Conservation (phyloP, 1,284 basidiomycete species). For the Leccinum variabile region DNA sequence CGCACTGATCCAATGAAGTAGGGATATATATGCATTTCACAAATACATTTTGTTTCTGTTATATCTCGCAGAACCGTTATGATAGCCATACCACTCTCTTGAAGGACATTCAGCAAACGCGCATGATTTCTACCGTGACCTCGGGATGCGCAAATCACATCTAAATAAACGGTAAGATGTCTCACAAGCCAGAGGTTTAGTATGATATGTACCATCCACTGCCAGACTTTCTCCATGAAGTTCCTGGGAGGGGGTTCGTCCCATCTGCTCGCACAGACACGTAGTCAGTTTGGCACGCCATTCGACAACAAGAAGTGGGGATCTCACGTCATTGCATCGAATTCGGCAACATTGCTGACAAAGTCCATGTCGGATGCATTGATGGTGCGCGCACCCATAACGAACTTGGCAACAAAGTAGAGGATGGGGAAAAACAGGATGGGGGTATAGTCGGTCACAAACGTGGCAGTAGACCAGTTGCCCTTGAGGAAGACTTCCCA, state of each 20-base stretch:
- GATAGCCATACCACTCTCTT: neutral
- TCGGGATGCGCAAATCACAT: neutral
- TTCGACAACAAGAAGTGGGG: neutral
- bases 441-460: conserved; percentile 57
- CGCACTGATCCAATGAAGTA: neutral
- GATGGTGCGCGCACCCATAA: conserved; percentile 40
- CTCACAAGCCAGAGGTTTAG: neutral
- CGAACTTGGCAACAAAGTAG: conserved; percentile 46
- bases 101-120: neutral
- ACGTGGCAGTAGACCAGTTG: conserved; percentile 36
- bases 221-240: neutral
- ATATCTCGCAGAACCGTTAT: neutral
- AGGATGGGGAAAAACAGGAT: conserved; percentile 59
- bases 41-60: neutral
- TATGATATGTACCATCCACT: neutral
- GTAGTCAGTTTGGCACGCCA: neutral
- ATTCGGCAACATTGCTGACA: conserved; percentile 47
- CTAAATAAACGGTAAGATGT: neutral
- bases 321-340: conserved; percentile 47
- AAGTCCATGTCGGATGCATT: conserved; percentile 59
- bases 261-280: neutral
- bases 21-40: neutral
- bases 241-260: neutral
- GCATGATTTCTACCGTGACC: neutral
- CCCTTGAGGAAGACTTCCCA: conserved; percentile 44